Evolutionary conservation across 768 basidiomycete species (phyloP).

Genomic region (Leccinum arenicola): DNA sequence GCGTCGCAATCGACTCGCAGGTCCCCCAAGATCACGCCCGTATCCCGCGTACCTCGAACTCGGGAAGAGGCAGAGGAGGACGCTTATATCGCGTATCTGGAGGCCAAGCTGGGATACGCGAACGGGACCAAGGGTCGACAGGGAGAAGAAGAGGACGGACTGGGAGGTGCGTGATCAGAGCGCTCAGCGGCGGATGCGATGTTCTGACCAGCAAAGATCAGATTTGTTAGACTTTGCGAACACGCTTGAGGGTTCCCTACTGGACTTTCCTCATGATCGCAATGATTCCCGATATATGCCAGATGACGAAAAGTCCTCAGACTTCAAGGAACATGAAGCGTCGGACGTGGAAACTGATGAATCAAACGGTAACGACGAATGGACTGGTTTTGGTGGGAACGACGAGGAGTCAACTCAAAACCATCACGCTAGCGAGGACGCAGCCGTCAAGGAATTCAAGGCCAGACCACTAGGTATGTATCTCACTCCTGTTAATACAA

Average conservation of each 20-base stretch:
- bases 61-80: constrained; percentile 69
- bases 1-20: constrained; percentile 15
- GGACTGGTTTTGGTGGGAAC: constrained; percentile 34
- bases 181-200: not conserved
- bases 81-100: constrained; percentile 80
- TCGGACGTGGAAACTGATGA: constrained; percentile 24
- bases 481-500: not conserved
- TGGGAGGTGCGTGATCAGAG: constrained; percentile 60
- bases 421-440: not conserved
- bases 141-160: constrained; percentile 67
- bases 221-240: constrained; percentile 56
- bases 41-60: constrained; percentile 23
- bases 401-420: constrained; percentile 1
- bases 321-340: constrained; percentile 6
- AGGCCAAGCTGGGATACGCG: constrained; percentile 65
- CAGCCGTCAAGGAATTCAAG: not conserved
- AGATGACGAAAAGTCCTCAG: not conserved
- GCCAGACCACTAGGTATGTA: constrained; percentile 11
- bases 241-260: constrained; percentile 14
- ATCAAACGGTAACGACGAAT: constrained; percentile 31
- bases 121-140: constrained; percentile 43
- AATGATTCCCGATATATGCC: not conserved
- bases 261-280: not conserved
- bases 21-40: not conserved
- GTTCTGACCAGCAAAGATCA: constrained; percentile 21